Conservation (phyloP, 108 stramenopile genomes). For the Fragilaria crotonensis region DNA sequence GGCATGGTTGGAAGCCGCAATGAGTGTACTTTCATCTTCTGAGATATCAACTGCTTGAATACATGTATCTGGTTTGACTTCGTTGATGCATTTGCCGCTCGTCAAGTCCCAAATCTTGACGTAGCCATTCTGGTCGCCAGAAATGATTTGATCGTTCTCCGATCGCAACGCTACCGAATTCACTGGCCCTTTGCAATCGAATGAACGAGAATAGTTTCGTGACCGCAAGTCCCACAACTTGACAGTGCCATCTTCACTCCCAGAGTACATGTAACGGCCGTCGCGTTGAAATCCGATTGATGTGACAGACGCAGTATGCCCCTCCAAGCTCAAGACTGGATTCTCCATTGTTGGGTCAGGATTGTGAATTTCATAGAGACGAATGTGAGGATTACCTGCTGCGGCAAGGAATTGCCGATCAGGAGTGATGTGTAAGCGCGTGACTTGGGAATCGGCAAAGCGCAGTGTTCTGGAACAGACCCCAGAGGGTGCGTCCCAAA, state of each 20-base stretch:
- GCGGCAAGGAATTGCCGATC: conserved; percentile 94
- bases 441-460: conserved; percentile 92
- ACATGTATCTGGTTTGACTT: conserved; percentile 53
- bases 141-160: conserved; percentile 90
- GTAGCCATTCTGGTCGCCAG: conserved; percentile 85
- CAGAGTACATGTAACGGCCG: conserved; percentile 86
- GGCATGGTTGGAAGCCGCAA: conserved; percentile 82
- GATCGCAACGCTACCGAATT: conserved; percentile 91
- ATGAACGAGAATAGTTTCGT: conserved; percentile 80
- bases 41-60: conserved; percentile 85
- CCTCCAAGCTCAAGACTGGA: conserved; percentile 73
- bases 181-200: conserved; percentile 82
- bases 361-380: conserved; percentile 81
- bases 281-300: conserved; percentile 95
- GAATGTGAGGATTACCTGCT: conserved; percentile 93
- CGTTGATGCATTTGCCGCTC: conserved; percentile 55
- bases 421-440: conserved; percentile 93
- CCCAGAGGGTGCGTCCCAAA: conserved; percentile 98
- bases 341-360: conserved; percentile 43
- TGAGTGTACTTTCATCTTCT: conserved; percentile 62
- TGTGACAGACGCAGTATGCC: conserved; percentile 87
- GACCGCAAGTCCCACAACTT: conserved; percentile 93
- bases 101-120: conserved; percentile 85
- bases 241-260: conserved; percentile 79
- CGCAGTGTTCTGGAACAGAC: conserved; percentile 84